Base-by-base conservation (phyloP, 345 rosid genomes). In the Citropsis articulata region DNA sequence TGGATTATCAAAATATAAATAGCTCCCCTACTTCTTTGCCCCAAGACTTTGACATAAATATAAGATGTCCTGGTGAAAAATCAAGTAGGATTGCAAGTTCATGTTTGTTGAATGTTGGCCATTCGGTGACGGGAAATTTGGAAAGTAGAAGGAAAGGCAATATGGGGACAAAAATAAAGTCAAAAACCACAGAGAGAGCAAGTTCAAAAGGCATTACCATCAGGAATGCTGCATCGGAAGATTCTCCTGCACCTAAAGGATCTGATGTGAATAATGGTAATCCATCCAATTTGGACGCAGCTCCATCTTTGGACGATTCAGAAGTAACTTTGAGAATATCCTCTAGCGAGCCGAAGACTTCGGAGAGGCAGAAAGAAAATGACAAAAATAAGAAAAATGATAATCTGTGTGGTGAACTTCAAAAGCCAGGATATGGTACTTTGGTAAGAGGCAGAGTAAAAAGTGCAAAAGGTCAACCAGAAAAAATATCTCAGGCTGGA, bases 141-240 rank as follows among this genome's bases (percentile, higher is more conserved):
- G 59, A 59, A 73, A 75, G 40, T 56, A 45, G 66, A 38, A 81
- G n/a, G 24, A 61, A 55, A 57, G 31, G 64, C 36, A 53, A 57
- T 0, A 9, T 36, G 55, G 35, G 53, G 6, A 75, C 66, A 36
- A 19, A 45, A 62, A 28, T 55, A 62, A 72, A 9, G 31, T 72
- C 71, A 48, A 80, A 36, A 36, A 25, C 63, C 45, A 61, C 45
- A 63, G 75, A 42, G n/a, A 61, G 80, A 36, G 40, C 71, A 64
- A 53, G 71, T 75, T 66, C 69, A 56, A 69, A 69, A 73, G 50
- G 13, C 48, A n/a, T 36, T n/a, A 75, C 40, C 4, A 3, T 9
- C 21, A 19, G 19, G 28, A 62, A 40, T 62, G 68, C 28, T 62
- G 69, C 68, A 42, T 8, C 2, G 1, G 77, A 5, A 27, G 59